Conservation (phyloP, 768 basidiomycete species). For the Gelatoporia subvermispora region DNA sequence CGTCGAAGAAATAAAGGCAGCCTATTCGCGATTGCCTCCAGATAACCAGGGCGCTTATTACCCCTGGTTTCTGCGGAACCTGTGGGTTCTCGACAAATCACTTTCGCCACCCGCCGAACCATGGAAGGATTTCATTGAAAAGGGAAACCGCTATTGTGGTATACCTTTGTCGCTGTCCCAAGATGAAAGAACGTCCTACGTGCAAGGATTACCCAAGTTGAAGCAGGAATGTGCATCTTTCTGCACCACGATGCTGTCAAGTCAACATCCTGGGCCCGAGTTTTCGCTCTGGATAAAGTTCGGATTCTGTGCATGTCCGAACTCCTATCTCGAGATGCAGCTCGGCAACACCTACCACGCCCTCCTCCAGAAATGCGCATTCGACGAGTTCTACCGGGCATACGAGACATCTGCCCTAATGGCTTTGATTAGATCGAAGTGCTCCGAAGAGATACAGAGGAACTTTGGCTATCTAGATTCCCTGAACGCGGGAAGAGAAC, state of each 20-base stretch:
- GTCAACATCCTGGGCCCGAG: not conserved
- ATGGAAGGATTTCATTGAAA: not conserved
- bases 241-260: not conserved
- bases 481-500: too few species aligned
- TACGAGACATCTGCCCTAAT: constrained; percentile 20
- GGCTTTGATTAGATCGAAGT: constrained; percentile 24
- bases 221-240: not conserved
- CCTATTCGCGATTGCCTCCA: constrained; percentile 22
- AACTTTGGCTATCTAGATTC: too few species aligned
- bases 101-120: not conserved
- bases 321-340: not conserved
- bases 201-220: not conserved
- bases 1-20: constrained; percentile 27
- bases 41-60: constrained; percentile 26
- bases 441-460: not conserved
- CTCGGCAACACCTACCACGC: constrained; percentile 15
- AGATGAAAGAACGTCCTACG: not conserved
- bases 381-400: constrained; percentile 30
- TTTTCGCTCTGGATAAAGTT: constrained; percentile 4
- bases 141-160: constrained; percentile 4
- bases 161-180: not conserved
- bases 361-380: constrained; percentile 27
- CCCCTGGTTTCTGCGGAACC: constrained; percentile 33
- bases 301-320: constrained; percentile 13
- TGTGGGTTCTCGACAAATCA: constrained; percentile 23